Evolutionary conservation across 495 filamentous ascomycete genomes (phyloP).

Genomic region (Aspergillus sclerotiicarbonarius): DNA sequence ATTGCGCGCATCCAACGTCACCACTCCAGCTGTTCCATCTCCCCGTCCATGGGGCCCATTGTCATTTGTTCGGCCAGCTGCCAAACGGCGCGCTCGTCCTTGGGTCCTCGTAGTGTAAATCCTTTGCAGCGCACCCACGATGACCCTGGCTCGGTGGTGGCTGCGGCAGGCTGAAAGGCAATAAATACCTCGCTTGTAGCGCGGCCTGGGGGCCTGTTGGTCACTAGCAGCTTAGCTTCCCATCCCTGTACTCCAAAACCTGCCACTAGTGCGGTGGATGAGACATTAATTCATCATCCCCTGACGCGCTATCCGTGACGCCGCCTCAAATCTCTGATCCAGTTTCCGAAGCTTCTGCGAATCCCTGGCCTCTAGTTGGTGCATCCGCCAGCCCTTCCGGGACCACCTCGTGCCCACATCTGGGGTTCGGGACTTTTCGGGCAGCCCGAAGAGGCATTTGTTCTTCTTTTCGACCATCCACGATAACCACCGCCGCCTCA

Average conservation of each 20-base stretch:
- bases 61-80: not conserved
- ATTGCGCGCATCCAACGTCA: constrained; percentile 26
- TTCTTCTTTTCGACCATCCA: constrained; percentile 16
- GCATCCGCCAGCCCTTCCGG: constrained; percentile 27
- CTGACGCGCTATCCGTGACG: constrained; percentile 16
- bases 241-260: not conserved
- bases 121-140: not conserved
- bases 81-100: not conserved
- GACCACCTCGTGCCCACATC: constrained; percentile 41
- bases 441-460: constrained; percentile 28
- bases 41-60: not conserved
- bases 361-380: constrained; percentile 24
- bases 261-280: not conserved
- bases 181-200: constrained; percentile 5
- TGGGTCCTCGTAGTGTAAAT: not conserved
- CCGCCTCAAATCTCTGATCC: constrained; percentile 7
- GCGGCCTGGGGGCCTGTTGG: not conserved
- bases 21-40: constrained; percentile 14
- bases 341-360: constrained; percentile 12
- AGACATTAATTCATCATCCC: constrained; percentile 3
- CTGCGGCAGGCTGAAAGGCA: not conserved
- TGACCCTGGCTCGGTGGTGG: not conserved
- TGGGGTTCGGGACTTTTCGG: constrained; percentile 43
- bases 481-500: constrained; percentile 36
- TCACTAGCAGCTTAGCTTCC: not conserved